phyloP scores from a whole-genome alignment of 306 rosid genomes.

The Quercus mongolica region DNA sequence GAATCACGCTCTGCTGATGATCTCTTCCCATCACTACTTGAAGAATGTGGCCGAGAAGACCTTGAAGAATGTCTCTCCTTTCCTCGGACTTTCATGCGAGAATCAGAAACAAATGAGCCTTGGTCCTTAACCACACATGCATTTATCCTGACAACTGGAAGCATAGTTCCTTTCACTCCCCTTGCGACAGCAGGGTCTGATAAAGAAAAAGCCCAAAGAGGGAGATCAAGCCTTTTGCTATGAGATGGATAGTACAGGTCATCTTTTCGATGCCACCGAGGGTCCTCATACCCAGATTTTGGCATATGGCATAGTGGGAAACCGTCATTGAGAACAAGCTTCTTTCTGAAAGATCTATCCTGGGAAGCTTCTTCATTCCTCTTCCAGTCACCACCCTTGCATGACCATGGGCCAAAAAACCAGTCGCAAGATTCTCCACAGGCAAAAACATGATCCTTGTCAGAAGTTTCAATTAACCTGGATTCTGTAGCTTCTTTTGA shows the following conservation, averaged over 20 bases:
- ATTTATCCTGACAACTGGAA: constrained; percentile 88
- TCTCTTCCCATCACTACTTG: constrained; percentile 72
- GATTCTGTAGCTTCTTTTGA: constrained; percentile 36
- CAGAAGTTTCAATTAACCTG: constrained; percentile 38
- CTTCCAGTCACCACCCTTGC: constrained; percentile 99
- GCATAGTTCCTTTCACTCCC: constrained; percentile 83
- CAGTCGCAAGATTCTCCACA: constrained; percentile 56
- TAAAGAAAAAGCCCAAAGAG: constrained; percentile 81
- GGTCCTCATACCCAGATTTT: constrained; percentile 89
- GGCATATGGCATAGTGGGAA: constrained; percentile 83
- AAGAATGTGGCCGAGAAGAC: constrained; percentile 56
- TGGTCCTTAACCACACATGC: constrained; percentile 91
- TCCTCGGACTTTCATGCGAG: constrained; percentile 59
- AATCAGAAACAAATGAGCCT: constrained; percentile 77
- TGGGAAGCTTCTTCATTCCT: constrained; percentile 76
- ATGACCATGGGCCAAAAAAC: constrained; percentile 85
- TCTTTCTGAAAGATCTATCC: constrained; percentile 72
- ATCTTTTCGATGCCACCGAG: constrained; percentile 87
- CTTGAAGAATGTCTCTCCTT: constrained; percentile 70
- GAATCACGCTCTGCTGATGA: constrained; percentile 75
- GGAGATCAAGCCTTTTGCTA: constrained; percentile 79
- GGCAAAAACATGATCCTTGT: constrained; percentile 48
- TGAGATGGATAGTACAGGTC: constrained; percentile 89
- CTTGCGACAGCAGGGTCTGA: constrained; percentile 52
- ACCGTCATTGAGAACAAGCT: constrained; percentile 80